These are phyloP conservation scores for Brettanomyces custersianus DNA, from an alignment of 805 yeast species.

Conservation along the genomic window DNA sequence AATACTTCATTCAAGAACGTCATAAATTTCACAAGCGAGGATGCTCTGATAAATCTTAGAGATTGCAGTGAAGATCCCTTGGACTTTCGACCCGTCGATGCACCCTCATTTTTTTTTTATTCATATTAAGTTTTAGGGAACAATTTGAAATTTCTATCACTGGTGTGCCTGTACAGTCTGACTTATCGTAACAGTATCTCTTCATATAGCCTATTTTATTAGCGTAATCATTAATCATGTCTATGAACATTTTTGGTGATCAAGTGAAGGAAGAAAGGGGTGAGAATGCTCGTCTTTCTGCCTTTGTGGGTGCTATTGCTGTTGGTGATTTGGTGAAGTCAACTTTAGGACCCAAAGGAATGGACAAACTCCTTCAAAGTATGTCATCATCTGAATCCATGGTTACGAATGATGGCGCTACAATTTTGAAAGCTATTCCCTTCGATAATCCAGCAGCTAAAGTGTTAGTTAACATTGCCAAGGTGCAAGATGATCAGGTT, in stretches of 20 bases:
- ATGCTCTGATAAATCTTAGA: no score
- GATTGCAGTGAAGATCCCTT: no score
- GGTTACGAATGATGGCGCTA: slow-evolving; percentile 98
- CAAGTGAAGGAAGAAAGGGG: slow-evolving; percentile 97
- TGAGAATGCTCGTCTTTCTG: slow-evolving; percentile 94
- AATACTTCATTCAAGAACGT: no score
- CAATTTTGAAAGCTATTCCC: slow-evolving; percentile 88
- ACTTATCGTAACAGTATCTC: no score
- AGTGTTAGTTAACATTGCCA: slow-evolving; percentile 86
- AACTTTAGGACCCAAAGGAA: slow-evolving; percentile 96
- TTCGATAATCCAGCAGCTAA: slow-evolving; percentile 97
- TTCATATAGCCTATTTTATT: neutral
- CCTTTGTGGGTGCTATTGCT: slow-evolving; percentile 98
- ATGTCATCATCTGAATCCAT: slow-evolving; percentile 70
- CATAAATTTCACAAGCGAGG: no score
- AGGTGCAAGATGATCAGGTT: slow-evolving; percentile 96
- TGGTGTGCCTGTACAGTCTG: no score
- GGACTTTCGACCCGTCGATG: no score
- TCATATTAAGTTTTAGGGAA: no score
- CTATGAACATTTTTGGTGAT: slow-evolving; percentile 92
- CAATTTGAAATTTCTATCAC: no score
- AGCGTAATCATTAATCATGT: slow-evolving; percentile 39
- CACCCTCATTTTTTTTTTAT: no score
- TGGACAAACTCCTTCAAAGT: slow-evolving; percentile 91
- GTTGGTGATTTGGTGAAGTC: slow-evolving; percentile 95